phyloP scores from a whole-genome alignment of 2,329 filamentous ascomycete genomes.

The Trichoderma afroharzianum region DNA sequence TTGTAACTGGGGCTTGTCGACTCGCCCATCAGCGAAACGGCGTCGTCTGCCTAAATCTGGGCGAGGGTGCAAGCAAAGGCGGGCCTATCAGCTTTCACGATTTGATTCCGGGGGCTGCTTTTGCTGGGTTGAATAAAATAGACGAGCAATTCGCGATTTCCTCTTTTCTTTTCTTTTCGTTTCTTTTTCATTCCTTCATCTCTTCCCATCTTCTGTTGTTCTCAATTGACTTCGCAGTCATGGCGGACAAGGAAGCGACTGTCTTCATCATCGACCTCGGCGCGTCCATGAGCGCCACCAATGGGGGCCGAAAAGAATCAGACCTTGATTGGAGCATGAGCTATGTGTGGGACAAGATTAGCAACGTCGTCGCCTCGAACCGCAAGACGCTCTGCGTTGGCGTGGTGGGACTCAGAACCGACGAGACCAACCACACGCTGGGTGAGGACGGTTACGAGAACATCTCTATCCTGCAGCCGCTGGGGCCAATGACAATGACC shows the following conservation, averaged over 20 bases:
- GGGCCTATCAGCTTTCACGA: not conserved
- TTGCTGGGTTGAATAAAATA: not conserved
- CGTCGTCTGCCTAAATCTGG: conserved; percentile 22
- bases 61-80: conserved; percentile 22
- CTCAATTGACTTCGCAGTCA: conserved; percentile 34
- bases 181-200: not conserved
- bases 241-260: conserved; percentile 91
- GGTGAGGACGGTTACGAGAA: conserved; percentile 73
- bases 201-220: not conserved
- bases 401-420: conserved; percentile 80
- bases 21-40: not conserved
- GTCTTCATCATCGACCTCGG: conserved; percentile 91
- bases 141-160: not conserved
- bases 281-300: conserved; percentile 72
- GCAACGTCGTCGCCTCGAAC: conserved; percentile 64
- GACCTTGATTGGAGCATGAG: conserved; percentile 87
- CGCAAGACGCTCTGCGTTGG: conserved; percentile 67
- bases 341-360: conserved; percentile 90
- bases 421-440: conserved; percentile 68
- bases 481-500: conserved; percentile 59
- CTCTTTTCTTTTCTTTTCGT: not conserved
- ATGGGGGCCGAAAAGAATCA: conserved; percentile 67
- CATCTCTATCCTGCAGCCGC: conserved; percentile 73
- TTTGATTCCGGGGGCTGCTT: not conserved
- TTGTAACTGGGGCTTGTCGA: conserved; percentile 6